Evolutionary conservation across 2,329 filamentous ascomycete species (phyloP), one percentile per base, ranked within the genome.

Genomic region (Chaetomiaceae sp.): DNA sequence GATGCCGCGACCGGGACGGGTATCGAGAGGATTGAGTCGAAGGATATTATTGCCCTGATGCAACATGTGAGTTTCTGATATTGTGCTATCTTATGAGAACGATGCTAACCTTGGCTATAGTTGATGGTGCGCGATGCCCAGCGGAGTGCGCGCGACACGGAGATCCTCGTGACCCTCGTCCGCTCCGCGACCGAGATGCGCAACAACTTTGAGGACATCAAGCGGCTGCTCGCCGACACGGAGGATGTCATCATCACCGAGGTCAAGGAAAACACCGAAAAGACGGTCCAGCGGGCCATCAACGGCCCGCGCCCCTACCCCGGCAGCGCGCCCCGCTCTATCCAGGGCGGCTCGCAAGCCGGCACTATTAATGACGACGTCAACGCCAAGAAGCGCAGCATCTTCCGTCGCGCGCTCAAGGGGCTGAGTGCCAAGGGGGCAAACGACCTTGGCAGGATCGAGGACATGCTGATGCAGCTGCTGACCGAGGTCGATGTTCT

Each of bases 21-120:
- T 30, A 87, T 96, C 46, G 91, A 97, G 59, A 80, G 86, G 42
- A 97, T 99, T 45, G 86, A 97, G 66, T 96, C 90, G 40, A 93
- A 95, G 70, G 93, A 99, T 64, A 95, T 99, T 61, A 87, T 99
- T 57, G 89, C 92, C 20, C 74, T 99, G 54, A 99, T 99, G 93
- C 92, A 99, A 65, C 93, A 99, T 68, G 80, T 85, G 71, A 76
- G 82, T 74, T n/a, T 44, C 41, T 33, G 21, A n/a, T 12, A 13
- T 39, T 12, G 19, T 14, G 9, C 14, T 33, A 43, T 33, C 17
- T 2, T 44, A 16, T 12, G 8, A 23, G 27, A 13, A 39, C 5
- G 37, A n/a, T 48, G 40, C 64, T 70, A 60, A 70, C 52, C 37
- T 25, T 8, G 35, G 53, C 47, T 31, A n/a, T 48, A 85, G 80